Percentiles rank a stretch among this genome's conserved stretches.
These are phyloP conservation scores for Russula earlei DNA, from an alignment of 768 basidiomycete species.

Conservation along the genomic window DNA sequence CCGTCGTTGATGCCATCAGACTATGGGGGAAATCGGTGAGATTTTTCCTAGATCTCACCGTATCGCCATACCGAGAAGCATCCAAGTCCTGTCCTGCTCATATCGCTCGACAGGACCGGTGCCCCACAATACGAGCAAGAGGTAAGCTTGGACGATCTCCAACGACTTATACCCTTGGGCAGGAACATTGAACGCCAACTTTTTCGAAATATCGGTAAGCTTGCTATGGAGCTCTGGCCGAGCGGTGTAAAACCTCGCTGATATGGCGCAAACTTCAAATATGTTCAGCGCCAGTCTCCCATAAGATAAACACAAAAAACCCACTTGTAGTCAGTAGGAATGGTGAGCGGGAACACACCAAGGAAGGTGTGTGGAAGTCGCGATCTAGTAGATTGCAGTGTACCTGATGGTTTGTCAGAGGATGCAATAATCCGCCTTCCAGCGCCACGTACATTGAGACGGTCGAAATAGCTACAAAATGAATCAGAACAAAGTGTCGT, in stretches of 20 bases:
- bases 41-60: slow-evolving; percentile 36
- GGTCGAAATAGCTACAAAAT: slow-evolving; percentile 55
- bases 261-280: slow-evolving; percentile 80
- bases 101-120: slow-evolving; percentile 93
- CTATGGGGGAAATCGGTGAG: neutral
- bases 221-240: slow-evolving; percentile 75
- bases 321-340: slow-evolving; percentile 88
- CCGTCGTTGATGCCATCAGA: neutral
- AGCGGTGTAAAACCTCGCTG: slow-evolving; percentile 78
- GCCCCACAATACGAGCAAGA: slow-evolving; percentile 83
- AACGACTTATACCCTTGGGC: slow-evolving; percentile 86
- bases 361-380: slow-evolving; percentile 86
- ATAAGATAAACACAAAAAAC: slow-evolving; percentile 25
- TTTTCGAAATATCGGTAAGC: slow-evolving; percentile 74
- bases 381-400: slow-evolving; percentile 77
- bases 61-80: slow-evolving; percentile 79
- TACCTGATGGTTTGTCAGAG: slow-evolving; percentile 35
- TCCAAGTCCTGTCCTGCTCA: slow-evolving; percentile 94
- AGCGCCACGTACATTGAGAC: slow-evolving; percentile 50
- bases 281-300: neutral
- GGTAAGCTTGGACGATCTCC: slow-evolving; percentile 91
- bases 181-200: slow-evolving; percentile 81
- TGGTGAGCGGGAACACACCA: slow-evolving; percentile 90
- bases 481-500: neutral
- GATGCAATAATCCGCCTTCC: neutral